A percentile compares a stretch with the other conserved stretches of the same genome.
Conservation (phyloP, 2,329 filamentous ascomycete genomes). For the Talaromyces sp. region DNA sequence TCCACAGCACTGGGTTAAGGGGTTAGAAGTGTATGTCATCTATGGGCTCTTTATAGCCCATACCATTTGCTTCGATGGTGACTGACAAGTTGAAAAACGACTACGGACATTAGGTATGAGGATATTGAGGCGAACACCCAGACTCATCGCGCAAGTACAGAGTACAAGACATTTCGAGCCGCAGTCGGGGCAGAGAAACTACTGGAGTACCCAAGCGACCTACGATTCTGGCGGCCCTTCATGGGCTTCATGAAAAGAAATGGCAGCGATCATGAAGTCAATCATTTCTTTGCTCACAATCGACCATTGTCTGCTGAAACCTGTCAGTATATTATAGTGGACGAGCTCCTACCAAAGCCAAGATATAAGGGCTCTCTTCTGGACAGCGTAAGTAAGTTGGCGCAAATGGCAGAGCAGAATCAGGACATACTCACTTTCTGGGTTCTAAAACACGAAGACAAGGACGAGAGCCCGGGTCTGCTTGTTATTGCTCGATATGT, state of each 20-base stretch:
- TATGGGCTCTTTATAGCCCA: background rate
- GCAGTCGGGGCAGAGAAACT: background rate
- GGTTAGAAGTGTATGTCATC: background rate
- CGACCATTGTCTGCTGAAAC: background rate
- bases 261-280: background rate
- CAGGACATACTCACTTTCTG: background rate
- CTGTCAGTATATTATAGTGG: background rate
- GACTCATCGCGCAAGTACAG: background rate
- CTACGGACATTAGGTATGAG: background rate
- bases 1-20: conserved; percentile 6
- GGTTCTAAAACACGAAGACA: background rate
- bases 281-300: background rate
- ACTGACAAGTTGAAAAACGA: background rate
- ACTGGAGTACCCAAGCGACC: background rate
- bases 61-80: background rate
- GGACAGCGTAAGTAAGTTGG: background rate
- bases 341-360: background rate
- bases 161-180: background rate
- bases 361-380: background rate
- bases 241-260: background rate
- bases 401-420: background rate
- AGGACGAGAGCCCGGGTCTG: background rate
- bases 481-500: background rate
- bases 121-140: background rate
- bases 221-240: background rate